A percentile compares a stretch with the other conserved stretches of the same genome.
Evolutionary conservation across 495 filamentous ascomycete species (phyloP).

Genomic region (Xylona heveae): DNA sequence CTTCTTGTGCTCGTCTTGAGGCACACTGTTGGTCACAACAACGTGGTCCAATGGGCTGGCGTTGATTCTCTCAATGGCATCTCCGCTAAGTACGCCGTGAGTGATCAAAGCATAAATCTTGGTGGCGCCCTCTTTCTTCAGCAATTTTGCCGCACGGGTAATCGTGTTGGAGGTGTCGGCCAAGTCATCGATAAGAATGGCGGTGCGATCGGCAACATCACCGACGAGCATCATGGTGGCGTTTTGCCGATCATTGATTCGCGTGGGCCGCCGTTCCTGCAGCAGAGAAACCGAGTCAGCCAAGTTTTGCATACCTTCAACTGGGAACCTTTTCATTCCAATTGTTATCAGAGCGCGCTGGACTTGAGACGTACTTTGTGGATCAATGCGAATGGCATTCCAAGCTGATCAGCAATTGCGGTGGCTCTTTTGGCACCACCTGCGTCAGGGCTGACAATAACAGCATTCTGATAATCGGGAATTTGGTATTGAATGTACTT

Average conservation of each 20-base stretch:
- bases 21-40: conserved; percentile 83
- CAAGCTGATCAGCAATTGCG: conserved; percentile 84
- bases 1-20: conserved; percentile 60
- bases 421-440: conserved; percentile 93
- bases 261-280: conserved; percentile 90
- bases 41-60: conserved; percentile 75
- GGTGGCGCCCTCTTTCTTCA: conserved; percentile 83
- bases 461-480: conserved; percentile 64
- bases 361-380: conserved; percentile 64
- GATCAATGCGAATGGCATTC: conserved; percentile 86
- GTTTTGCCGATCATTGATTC: conserved; percentile 82
- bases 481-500: conserved; percentile 80
- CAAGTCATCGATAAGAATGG: conserved; percentile 85
- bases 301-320: too few relatives aligned
- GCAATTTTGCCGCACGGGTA: conserved; percentile 83
- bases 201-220: conserved; percentile 56
- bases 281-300: too few relatives aligned
- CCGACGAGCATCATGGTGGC: conserved; percentile 98
- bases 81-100: conserved; percentile 83
- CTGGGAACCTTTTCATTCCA: too few relatives aligned
- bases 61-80: conserved; percentile 86
- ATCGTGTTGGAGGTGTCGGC: conserved; percentile 94
- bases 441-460: conserved; percentile 91
- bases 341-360: too few relatives aligned
- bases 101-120: conserved; percentile 80